phyloP scores from a whole-genome alignment of 306 rosid species.

The Purshia tridentata region DNA sequence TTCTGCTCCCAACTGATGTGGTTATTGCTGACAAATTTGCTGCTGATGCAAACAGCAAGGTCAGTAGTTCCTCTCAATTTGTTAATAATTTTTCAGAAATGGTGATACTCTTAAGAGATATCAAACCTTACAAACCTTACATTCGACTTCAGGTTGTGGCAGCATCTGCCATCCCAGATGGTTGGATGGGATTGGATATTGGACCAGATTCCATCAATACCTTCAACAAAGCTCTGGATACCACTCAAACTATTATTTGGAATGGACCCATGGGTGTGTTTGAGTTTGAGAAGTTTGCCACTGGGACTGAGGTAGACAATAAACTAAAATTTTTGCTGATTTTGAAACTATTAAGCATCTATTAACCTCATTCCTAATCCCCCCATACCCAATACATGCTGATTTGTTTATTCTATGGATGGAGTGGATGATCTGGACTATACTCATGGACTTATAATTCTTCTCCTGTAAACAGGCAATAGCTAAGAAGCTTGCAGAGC shows the following conservation, averaged over 20 bases:
- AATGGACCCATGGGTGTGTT: constrained; percentile 99
- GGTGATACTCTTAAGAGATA: neutral
- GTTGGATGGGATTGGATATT: constrained; percentile 98
- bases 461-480: constrained; percentile 47
- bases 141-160: constrained; percentile 61
- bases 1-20: constrained; percentile 88
- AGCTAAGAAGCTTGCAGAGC: constrained; percentile 85
- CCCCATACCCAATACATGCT: too few relatives aligned
- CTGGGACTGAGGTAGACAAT: constrained; percentile 72
- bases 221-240: constrained; percentile 66
- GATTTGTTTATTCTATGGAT: too few relatives aligned
- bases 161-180: constrained; percentile 79
- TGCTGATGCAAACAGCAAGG: constrained; percentile 89
- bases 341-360: neutral
- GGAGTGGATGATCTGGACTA: too few relatives aligned
- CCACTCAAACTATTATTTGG: constrained; percentile 80
- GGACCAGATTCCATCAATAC: constrained; percentile 88
- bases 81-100: neutral
- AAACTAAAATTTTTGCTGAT: neutral
- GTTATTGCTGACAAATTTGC: constrained; percentile 88
- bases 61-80: constrained; percentile 14
- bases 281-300: constrained; percentile 84
- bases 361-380: neutral
- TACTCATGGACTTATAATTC: neutral
- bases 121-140: constrained; percentile 3